These are phyloP conservation scores for Cruciata laevipes DNA, from an alignment of 257 asterid genomes.

Conservation along the genomic window DNA sequence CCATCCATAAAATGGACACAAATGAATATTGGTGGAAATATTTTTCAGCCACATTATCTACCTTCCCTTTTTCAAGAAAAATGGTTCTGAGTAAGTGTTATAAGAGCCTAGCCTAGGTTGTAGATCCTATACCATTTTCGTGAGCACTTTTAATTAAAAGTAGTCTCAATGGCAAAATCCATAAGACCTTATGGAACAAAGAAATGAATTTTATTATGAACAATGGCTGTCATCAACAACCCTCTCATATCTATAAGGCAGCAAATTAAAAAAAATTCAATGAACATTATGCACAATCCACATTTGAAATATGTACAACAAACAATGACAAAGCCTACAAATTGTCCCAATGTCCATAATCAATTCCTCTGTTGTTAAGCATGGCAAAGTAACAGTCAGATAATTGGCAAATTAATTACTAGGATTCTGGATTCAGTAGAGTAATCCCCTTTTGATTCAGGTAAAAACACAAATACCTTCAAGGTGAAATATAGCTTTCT, in stretches of 20 bases:
- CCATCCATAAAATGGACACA: not conserved
- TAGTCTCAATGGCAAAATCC: too few relatives aligned
- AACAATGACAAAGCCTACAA: not conserved
- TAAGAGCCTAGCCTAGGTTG: too few relatives aligned
- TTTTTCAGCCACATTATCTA: not conserved
- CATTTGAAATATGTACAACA: not conserved
- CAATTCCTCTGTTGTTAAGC: not conserved
- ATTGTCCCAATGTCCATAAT: not conserved
- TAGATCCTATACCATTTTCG: not conserved
- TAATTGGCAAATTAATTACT: not conserved
- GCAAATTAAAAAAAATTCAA: too few relatives aligned
- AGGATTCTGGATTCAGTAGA: not conserved
- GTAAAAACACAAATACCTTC: constrained; percentile 54
- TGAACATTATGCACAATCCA: not conserved
- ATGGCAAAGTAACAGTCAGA: not conserved
- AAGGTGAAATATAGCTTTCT: constrained; percentile 95
- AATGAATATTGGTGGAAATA: too few relatives aligned
- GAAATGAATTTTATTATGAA: too few relatives aligned
- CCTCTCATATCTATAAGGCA: not conserved
- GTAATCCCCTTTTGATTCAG: not conserved
- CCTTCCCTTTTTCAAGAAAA: not conserved
- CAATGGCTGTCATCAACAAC: too few relatives aligned
- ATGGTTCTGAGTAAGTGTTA: not conserved
- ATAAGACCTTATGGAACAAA: too few relatives aligned
- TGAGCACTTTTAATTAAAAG: too few relatives aligned